Evolutionary conservation across 345 rosid species (phyloP).

Genomic region (Erodium maritimum): DNA sequence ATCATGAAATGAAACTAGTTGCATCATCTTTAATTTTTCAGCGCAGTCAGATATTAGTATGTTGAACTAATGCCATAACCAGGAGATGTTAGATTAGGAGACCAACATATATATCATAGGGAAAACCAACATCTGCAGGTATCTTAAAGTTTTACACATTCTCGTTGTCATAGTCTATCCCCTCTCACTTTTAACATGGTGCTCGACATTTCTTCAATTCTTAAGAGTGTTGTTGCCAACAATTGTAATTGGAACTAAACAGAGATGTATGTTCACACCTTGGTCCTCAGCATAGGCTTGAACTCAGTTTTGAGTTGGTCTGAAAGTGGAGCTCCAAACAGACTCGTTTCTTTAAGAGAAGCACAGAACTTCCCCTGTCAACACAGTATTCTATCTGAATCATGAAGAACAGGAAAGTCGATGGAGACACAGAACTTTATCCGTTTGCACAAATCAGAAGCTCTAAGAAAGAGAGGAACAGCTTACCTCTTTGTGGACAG

Average conservation of each 20-base stretch:
- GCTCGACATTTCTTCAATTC: no score
- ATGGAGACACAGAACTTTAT: background rate
- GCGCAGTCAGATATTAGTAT: no score
- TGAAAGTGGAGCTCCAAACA: slow-evolving; percentile 64
- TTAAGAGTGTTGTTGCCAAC: background rate
- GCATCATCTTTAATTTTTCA: background rate
- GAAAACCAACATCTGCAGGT: background rate
- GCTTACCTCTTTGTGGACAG: slow-evolving; percentile 48
- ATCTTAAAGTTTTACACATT: background rate
- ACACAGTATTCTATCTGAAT: background rate
- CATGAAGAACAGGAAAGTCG: background rate
- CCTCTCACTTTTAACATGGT: no score
- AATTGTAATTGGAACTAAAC: background rate
- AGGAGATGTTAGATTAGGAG: background rate
- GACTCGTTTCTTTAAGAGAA: slow-evolving; percentile 55
- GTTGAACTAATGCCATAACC: background rate
- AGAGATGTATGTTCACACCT: slow-evolving; percentile 25
- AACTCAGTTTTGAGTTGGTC: slow-evolving; percentile 46
- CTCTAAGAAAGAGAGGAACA: background rate
- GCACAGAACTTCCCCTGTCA: slow-evolving; percentile 49
- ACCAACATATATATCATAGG: no score
- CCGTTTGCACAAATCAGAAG: no score
- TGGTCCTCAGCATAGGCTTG: slow-evolving; percentile 41
- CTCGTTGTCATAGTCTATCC: background rate
- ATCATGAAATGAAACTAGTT: background rate